phyloP scores from a whole-genome alignment of 345 rosid species.

The Gossypium raimondii region DNA sequence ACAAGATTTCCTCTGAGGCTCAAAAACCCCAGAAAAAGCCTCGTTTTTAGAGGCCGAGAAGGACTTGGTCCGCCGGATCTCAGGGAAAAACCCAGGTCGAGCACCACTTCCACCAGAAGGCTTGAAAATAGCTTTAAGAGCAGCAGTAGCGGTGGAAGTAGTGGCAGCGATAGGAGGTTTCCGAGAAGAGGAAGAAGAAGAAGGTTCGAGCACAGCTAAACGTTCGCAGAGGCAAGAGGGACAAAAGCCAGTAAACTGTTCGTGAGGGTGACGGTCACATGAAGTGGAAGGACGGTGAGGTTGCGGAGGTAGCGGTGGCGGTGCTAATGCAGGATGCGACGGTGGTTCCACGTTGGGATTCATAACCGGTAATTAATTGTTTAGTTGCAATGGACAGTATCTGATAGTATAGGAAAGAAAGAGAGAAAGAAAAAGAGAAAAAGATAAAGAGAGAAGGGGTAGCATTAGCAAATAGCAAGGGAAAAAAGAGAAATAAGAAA shows the following conservation, averaged over 20 bases:
- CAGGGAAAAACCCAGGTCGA: conserved; percentile 51
- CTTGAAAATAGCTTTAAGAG: conserved; percentile 56
- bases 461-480: not conserved
- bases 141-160: conserved; percentile 45
- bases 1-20: conserved; percentile 96
- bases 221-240: conserved; percentile 98
- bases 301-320: conserved; percentile 75
- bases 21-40: conserved; percentile 64
- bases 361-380: conserved; percentile 19
- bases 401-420: conserved; percentile 45
- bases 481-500: not conserved
- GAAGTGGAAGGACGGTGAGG: conserved; percentile 79
- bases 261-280: conserved; percentile 84
- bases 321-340: conserved; percentile 33
- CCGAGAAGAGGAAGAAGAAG: conserved; percentile 34
- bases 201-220: conserved; percentile 65
- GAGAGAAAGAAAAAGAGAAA: conserved; percentile 16
- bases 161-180: conserved; percentile 50
- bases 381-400: conserved; percentile 34
- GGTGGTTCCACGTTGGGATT: conserved; percentile 42
- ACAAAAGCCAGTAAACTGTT: conserved; percentile 83
- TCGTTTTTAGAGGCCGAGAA: conserved; percentile 93
- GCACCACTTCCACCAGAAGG: conserved; percentile 29
- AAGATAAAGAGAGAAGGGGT: conserved; percentile 15
- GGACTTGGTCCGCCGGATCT: conserved; percentile 88